These are phyloP conservation scores for Diaporthe ilicicola DNA, from an alignment of 2,329 filamentous ascomycete species.

Conservation along the genomic window DNA sequence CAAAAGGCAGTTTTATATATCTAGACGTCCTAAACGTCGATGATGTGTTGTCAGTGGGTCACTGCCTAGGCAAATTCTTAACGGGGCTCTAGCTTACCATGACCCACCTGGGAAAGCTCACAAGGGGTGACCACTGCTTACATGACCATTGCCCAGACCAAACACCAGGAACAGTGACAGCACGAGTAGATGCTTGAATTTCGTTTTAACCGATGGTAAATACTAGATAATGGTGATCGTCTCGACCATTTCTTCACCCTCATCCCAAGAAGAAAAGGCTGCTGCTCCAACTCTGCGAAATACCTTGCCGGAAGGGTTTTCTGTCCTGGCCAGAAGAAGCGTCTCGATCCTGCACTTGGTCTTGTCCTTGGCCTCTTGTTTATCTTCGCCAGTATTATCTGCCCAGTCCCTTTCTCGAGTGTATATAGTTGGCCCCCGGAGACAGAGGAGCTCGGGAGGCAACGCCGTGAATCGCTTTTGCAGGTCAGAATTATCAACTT, in stretches of 20 bases:
- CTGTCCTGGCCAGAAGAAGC: background rate
- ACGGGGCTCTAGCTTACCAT: too few species aligned
- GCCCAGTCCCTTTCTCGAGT: background rate
- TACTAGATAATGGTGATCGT: background rate
- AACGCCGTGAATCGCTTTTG: background rate
- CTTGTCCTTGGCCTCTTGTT: background rate
- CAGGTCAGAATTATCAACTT: background rate
- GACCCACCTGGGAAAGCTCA: too few species aligned
- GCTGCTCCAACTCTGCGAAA: slow-evolving; percentile 14
- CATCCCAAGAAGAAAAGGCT: background rate
- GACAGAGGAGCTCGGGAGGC: background rate
- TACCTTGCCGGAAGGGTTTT: background rate
- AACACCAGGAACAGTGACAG: too few species aligned
- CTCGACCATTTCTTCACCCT: background rate
- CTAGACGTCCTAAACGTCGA: too few species aligned
- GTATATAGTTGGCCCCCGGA: background rate
- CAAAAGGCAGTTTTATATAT: too few species aligned
- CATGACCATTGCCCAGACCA: too few species aligned
- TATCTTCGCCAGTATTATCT: background rate
- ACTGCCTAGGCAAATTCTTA: too few species aligned
- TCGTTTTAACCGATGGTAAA: background rate
- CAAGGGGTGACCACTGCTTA: too few species aligned
- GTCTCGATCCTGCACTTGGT: background rate
- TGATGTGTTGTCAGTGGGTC: too few species aligned
- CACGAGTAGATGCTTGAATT: too few species aligned